Base-by-base conservation (phyloP, 352 stramenopile species). In the Phytophthora macrochlamydospora region DNA sequence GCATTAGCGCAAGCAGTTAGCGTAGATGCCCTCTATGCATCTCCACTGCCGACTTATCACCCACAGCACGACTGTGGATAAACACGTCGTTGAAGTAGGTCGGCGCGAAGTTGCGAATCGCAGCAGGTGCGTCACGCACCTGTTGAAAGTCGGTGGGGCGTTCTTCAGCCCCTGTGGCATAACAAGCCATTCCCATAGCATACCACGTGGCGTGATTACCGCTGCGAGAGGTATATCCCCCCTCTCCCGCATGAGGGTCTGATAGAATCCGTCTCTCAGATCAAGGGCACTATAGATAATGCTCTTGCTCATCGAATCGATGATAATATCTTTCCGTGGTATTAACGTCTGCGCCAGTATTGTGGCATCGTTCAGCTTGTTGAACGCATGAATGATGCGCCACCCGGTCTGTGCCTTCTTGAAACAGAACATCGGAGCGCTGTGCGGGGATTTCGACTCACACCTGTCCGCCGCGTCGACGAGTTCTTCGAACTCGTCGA, bases 51-150 rank as follows among this genome's bases (percentile, higher is more conserved):
- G 35, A 11, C 35, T 40, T 40, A 0, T 1, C 1, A 11, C 35
- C 37, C 42, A 40, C 53, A 49, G 35, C 35, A 33, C 28, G 37
- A 29, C 52, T 59, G 38, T 70, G 69, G 14, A 74, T 31, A 51
- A 65, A 78, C 28, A 78, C 40, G 38, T 78, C 70, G 52, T 75
- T 65, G 40, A 78, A 74, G 29, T 78, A 78, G 3, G 28, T 55
- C 8, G 52, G 51, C 32, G 62, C 48, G 51, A 64, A 67, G n/a
- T 65, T 24, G 18, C 18, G 18, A 24, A 28, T 5, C 55, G 30
- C 5, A 61, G 18, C 18, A 40, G 35, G 9, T 40, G 35, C 35
- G 35, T 40, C 9, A 40, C 35, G 35, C 35, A 40, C 9, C 35
- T 40, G 9, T 40, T 40, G 35, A 40, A 40, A 0, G 35, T 40